Evolutionary conservation across 129 eudicot species (phyloP), one percentile per base, ranked within the genome.

Genomic region (Flaveria sonorensis): DNA sequence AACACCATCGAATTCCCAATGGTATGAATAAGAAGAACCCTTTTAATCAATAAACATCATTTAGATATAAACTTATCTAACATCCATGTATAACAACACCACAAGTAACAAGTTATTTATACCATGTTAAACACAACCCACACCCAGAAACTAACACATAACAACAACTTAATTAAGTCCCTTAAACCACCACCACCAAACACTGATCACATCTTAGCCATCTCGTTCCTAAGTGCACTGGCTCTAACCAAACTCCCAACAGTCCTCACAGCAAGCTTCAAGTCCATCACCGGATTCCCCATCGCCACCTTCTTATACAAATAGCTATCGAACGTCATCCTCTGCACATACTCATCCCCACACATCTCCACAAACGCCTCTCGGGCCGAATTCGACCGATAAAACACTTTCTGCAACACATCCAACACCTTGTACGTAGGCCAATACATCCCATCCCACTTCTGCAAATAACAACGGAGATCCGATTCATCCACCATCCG

Each of bases 331-430:
- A 93, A 93, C 0, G 98, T 93, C 98, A 93, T 93, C 97, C 86
- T 93, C 91, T 93, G 98, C 84, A 93, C 98, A 45, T 93, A 93
- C 85, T 90, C 97, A 63, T 93, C 98, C 1, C 90, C 96, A 19
- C 98, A 93, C 98, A 93, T 93, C 83, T 93, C 97, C 59, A 93
- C 98, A n/a, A 93, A 93, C 52, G 98, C 98, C 83, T 93, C 98
- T 77, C 97, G 82, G 20, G 98, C 98, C 51, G 97, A 97, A 71
- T 93, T 89, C 56, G 98, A 93, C 73, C 98, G 63, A 81, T 93
- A 93, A 73, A 93, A 93, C 79, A 93, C 96, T 87, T 93, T 93
- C 84, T 93, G 98, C 86, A 93, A 68, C 0, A 93, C 28, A 51
- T 93, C 98, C 70, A 93, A 70, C 73, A 93, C 98, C 90, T 93